These are phyloP conservation scores for Aspergillus chevalieri DNA, from an alignment of 2,329 filamentous ascomycete genomes.

Conservation along the genomic window DNA sequence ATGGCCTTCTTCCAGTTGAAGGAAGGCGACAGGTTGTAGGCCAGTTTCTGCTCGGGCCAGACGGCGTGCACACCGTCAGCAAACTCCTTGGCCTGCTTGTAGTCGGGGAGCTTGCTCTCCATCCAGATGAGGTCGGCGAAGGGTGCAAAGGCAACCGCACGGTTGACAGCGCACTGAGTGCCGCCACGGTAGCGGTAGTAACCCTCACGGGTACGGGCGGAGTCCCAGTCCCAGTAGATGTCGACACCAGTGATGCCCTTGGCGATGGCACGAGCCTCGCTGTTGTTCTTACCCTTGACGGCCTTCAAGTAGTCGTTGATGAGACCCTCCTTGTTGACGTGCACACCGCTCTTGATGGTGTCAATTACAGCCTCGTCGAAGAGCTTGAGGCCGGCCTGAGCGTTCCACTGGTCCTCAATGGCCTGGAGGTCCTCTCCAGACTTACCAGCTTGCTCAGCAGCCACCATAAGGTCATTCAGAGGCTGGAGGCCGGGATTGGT, in stretches of 20 bases:
- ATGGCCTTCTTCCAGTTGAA: constrained; percentile 99
- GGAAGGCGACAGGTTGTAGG: constrained; percentile 95
- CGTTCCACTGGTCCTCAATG: constrained; percentile 84
- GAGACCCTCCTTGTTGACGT: constrained; percentile 61
- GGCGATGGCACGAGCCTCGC: constrained; percentile 73
- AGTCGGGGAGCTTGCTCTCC: constrained; percentile 97
- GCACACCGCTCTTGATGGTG: constrained; percentile 64
- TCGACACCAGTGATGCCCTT: constrained; percentile 70
- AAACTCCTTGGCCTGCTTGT: constrained; percentile 83
- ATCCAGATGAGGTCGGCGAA: constrained; percentile 98
- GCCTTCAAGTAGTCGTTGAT: constrained; percentile 61
- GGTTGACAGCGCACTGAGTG: constrained; percentile 83
- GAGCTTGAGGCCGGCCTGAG: constrained; percentile 72
- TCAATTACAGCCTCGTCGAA: constrained; percentile 87
- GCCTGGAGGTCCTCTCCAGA: constrained; percentile 72
- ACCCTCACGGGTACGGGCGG: constrained; percentile 86
- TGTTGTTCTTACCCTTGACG: constrained; percentile 76
- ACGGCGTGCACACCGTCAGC: constrained; percentile 88
- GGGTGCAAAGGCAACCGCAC: constrained; percentile 83
- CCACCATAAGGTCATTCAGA: constrained; percentile 83
- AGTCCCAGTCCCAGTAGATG: constrained; percentile 90
- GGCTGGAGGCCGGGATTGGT: constrained; percentile 82
- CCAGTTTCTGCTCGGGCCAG: constrained; percentile 93
- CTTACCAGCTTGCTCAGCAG: constrained; percentile 77
- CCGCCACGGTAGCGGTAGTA: constrained; percentile 92